Conservation (phyloP, 345 rosid genomes). For the Passiflora organensis region DNA sequence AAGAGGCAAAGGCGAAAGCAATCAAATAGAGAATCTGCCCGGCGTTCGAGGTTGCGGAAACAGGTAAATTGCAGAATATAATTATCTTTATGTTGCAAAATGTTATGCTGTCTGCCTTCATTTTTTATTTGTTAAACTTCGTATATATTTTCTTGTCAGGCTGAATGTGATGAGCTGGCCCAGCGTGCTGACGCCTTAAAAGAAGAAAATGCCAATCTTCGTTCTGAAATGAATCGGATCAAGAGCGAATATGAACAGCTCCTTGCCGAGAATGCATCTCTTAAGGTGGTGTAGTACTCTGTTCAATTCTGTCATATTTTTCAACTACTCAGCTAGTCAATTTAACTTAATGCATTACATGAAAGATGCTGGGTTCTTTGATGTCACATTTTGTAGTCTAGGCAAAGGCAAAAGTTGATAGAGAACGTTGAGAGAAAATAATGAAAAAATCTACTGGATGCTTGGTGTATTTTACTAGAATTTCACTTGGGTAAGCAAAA, state of each 20-base stretch:
- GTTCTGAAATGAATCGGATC: conserved; percentile 75
- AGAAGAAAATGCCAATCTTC: conserved; percentile 77
- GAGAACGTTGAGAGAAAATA: too few species aligned
- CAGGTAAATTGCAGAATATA: conserved; percentile 48
- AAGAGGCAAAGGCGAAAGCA: conserved; percentile 96
- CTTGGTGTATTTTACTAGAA: too few species aligned
- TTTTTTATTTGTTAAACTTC: conserved; percentile 19
- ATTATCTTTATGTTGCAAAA: neutral
- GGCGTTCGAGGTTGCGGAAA: conserved; percentile 91
- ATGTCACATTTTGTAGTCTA: neutral
- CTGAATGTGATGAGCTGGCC: conserved; percentile 97
- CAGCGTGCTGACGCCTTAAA: conserved; percentile 75
- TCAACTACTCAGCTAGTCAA: neutral
- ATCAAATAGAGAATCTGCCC: conserved; percentile 98
- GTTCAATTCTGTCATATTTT: neutral
- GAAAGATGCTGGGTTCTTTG: neutral
- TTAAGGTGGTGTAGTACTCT: conserved; percentile 49
- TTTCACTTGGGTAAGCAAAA: too few species aligned
- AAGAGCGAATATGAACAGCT: conserved; percentile 78
- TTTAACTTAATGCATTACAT: neutral
- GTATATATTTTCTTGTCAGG: conserved; percentile 45
- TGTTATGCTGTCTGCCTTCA: conserved; percentile 1
- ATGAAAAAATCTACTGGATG: too few species aligned
- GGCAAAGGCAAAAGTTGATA: neutral
- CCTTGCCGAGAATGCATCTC: conserved; percentile 61